These are phyloP conservation scores for Fusarium sp. DNA, from an alignment of 2,329 filamentous ascomycete species.

Conservation along the genomic window DNA sequence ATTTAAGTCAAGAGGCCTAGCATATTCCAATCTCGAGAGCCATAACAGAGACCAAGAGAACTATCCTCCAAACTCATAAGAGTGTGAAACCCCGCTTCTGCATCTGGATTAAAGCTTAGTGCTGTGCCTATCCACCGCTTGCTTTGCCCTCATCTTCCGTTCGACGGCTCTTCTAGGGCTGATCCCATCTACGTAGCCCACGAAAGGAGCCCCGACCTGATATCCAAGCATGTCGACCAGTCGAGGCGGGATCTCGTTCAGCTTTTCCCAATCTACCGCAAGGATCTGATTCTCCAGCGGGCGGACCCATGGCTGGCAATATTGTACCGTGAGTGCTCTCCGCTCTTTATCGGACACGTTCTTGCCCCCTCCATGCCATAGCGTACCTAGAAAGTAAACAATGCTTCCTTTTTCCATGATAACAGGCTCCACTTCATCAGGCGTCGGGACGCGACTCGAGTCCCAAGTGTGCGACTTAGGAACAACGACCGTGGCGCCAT, in stretches of 20 bases:
- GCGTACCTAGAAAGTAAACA: neutral
- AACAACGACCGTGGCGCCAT: neutral
- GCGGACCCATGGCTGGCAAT: neutral
- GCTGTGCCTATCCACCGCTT: accelerated
- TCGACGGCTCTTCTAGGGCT: neutral
- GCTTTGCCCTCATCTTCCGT: neutral
- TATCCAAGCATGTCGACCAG: neutral
- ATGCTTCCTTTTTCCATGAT: neutral
- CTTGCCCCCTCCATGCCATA: neutral
- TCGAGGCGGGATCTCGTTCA: accelerated
- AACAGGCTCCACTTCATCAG: neutral
- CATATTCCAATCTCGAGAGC: neutral
- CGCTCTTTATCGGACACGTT: neutral
- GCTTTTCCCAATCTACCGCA: neutral
- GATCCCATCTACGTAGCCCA: neutral
- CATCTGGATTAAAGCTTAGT: neutral
- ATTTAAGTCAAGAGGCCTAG: neutral
- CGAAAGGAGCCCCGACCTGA: neutral
- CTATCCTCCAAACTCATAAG: neutral
- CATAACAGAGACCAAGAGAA: too few relatives aligned
- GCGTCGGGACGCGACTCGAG: neutral
- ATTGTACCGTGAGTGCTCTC: neutral
- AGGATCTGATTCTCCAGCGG: neutral
- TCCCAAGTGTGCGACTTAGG: neutral
- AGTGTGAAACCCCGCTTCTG: neutral